Percentiles rank a stretch among this genome's conserved stretches.
These are phyloP conservation scores for Chalara sp. DNA, from an alignment of 2,329 filamentous ascomycete species.

Conservation along the genomic window DNA sequence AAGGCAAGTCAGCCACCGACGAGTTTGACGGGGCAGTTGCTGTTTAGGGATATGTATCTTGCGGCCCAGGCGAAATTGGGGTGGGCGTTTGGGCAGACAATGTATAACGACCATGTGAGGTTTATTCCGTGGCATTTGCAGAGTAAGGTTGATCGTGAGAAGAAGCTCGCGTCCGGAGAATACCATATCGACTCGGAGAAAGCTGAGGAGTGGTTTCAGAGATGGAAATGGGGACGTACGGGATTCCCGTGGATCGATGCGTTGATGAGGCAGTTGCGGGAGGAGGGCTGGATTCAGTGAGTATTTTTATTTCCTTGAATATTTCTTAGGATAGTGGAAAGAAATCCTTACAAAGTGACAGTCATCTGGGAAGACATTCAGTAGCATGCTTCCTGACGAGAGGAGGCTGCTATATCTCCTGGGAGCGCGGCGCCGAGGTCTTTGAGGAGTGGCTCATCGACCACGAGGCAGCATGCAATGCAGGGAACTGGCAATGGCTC, in stretches of 20 bases:
- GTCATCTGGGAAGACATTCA: constrained; percentile 67
- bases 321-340: too few species aligned
- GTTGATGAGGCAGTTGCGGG: constrained; percentile 65
- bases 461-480: constrained; percentile 67
- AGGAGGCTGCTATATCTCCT: constrained; percentile 71
- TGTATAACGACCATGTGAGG: constrained; percentile 59
- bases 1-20: constrained; percentile 50
- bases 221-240: constrained; percentile 63
- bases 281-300: constrained; percentile 68
- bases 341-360: too few species aligned
- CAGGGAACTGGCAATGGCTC: constrained; percentile 75
- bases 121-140: constrained; percentile 77
- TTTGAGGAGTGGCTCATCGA: constrained; percentile 73
- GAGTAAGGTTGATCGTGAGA: constrained; percentile 40
- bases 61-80: constrained; percentile 66
- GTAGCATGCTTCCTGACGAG: constrained; percentile 76
- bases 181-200: constrained; percentile 57
- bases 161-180: constrained; percentile 44
- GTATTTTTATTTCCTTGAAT: too few species aligned
- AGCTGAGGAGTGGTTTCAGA: constrained; percentile 58
- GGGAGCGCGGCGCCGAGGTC: constrained; percentile 72
- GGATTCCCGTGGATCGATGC: constrained; percentile 79
- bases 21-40: constrained; percentile 64
- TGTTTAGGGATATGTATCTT: constrained; percentile 83
- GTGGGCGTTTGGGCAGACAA: constrained; percentile 54